Conservation (phyloP, 2,329 filamentous ascomycete species). For the Microcyclosporella mali region DNA sequence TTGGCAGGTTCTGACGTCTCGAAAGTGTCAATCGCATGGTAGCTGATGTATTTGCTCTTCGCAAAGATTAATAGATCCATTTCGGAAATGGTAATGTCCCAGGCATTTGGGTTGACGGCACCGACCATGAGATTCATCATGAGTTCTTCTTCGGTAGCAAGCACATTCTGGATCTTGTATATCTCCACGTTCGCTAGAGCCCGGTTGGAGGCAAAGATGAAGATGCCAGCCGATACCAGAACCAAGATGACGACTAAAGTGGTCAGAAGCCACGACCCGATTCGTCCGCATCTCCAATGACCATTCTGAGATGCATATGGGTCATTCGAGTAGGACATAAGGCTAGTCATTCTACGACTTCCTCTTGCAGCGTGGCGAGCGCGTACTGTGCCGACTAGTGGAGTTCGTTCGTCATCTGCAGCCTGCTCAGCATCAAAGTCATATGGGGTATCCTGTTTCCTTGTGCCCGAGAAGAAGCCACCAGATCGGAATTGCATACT, state of each 20-base stretch:
- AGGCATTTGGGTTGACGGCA: slow-evolving; percentile 87
- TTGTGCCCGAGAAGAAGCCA: slow-evolving; percentile 33
- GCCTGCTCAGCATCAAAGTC: slow-evolving; percentile 75
- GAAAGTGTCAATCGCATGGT: not conserved
- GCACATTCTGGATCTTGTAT: slow-evolving; percentile 75
- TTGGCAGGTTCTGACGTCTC: no score
- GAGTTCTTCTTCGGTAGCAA: slow-evolving; percentile 88
- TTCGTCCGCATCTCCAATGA: slow-evolving; percentile 47
- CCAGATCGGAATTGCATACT: slow-evolving; percentile 37
- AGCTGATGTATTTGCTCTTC: slow-evolving; percentile 73
- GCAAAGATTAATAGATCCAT: slow-evolving; percentile 92
- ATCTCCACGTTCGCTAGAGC: slow-evolving; percentile 74
- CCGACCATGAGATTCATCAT: slow-evolving; percentile 87
- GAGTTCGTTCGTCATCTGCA: slow-evolving; percentile 79
- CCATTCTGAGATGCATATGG: slow-evolving; percentile 36
- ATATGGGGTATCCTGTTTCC: slow-evolving; percentile 57
- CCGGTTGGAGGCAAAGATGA: slow-evolving; percentile 87
- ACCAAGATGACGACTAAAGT: slow-evolving; percentile 74
- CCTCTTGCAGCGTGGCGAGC: slow-evolving; percentile 11
- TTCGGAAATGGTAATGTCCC: slow-evolving; percentile 76
- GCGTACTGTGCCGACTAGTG: slow-evolving; percentile 52
- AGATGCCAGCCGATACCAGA: slow-evolving; percentile 76
- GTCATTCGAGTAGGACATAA: slow-evolving; percentile 37
- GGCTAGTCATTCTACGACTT: slow-evolving; percentile 48
- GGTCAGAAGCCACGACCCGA: slow-evolving; percentile 83